Evolutionary conservation across 2,329 filamentous ascomycete species (phyloP).

Genomic region (Decorospora gaudefroyi): DNA sequence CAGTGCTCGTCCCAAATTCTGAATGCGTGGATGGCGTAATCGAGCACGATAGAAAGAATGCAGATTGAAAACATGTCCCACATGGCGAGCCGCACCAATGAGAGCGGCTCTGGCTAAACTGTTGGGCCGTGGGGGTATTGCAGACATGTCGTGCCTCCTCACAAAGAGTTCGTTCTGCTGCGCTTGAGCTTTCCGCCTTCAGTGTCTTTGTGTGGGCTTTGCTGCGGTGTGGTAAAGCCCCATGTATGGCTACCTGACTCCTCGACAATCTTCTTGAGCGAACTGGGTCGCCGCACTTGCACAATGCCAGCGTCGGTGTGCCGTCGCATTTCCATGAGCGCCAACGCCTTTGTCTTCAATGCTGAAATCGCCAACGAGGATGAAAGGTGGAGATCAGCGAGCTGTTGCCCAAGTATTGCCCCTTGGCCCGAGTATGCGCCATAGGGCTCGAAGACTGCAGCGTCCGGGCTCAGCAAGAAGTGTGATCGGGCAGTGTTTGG

Average conservation of each 20-base stretch:
- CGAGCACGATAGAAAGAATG: too few relatives aligned
- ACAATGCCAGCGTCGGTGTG: constrained; percentile 22
- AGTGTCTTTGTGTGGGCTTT: constrained; percentile 1
- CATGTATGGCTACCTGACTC: constrained; percentile 9
- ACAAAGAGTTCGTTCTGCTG: constrained; percentile 27
- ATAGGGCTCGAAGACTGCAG: constrained; percentile 31
- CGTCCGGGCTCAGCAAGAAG: constrained; percentile 25
- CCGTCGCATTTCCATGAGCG: constrained; percentile 17
- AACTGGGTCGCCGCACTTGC: background rate
- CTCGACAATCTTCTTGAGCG: constrained; percentile 5
- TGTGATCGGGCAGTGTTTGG: constrained; percentile 23
- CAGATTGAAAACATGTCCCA: too few relatives aligned
- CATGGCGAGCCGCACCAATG: constrained; percentile 2
- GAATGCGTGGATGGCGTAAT: too few relatives aligned
- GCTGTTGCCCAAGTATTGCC: background rate
- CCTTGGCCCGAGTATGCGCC: constrained; percentile 1
- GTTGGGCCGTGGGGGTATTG: constrained; percentile 3
- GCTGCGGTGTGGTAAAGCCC: constrained; percentile 10
- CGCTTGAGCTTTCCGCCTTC: constrained; percentile 3
- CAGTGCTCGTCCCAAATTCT: too few relatives aligned
- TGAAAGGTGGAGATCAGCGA: constrained; percentile 30
- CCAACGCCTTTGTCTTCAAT: constrained; percentile 13
- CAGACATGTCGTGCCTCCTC: constrained; percentile 8
- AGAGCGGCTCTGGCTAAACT: constrained; percentile 2
- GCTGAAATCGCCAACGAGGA: constrained; percentile 10